Percentiles rank a stretch among this genome's conserved stretches.
These are phyloP conservation scores for Platanthera guangdongensis DNA, from an alignment of 106 monocot genomes.

Conservation along the genomic window DNA sequence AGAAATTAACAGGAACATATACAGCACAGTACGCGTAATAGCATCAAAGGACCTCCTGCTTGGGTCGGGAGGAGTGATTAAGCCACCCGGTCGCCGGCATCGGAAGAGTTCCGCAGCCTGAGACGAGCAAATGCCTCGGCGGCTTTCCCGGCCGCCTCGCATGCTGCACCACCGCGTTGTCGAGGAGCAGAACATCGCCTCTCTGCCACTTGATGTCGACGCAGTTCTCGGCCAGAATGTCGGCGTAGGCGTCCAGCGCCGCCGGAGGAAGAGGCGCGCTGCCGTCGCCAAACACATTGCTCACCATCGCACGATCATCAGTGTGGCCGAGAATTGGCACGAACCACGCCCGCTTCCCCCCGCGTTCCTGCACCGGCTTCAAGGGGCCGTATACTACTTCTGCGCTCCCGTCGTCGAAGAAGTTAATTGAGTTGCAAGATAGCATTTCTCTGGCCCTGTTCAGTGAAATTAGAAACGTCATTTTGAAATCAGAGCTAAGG, in stretches of 20 bases:
- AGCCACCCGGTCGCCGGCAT: no score
- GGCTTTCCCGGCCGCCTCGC: conserved; percentile 16
- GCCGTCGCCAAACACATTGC: conserved; percentile 1
- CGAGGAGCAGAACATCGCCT: conserved; percentile 20
- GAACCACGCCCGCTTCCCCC: background rate
- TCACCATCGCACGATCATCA: background rate
- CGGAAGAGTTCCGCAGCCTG: background rate
- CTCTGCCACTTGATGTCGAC: conserved; percentile 20
- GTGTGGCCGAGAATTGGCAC: background rate
- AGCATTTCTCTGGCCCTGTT: background rate
- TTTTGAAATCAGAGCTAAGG: no score
- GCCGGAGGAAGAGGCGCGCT: conserved; percentile 1
- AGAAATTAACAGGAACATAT: no score
- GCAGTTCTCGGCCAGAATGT: conserved; percentile 11
- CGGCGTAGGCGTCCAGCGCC: background rate
- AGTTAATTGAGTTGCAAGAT: background rate
- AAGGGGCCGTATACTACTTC: background rate
- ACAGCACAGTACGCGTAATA: no score
- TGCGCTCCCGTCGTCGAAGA: background rate
- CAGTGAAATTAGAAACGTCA: no score
- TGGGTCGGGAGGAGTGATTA: no score
- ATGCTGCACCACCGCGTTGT: conserved; percentile 25
- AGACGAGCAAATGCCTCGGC: conserved; percentile 6
- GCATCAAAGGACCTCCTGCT: no score
- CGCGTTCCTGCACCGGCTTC: background rate